Evolutionary conservation across 805 yeast genomes (phyloP).

Genomic region (Wickerhamomyces bovis): DNA sequence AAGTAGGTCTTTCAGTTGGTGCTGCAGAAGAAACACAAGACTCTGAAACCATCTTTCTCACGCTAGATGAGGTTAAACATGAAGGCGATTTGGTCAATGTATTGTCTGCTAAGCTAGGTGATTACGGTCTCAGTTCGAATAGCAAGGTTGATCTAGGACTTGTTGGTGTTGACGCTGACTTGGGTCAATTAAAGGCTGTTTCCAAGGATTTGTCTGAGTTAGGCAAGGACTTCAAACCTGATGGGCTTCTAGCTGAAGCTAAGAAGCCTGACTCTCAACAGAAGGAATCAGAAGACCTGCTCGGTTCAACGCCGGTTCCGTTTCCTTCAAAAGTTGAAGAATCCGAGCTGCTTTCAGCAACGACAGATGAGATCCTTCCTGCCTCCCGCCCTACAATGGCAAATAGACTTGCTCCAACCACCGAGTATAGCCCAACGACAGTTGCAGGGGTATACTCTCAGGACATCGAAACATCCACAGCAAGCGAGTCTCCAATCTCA

Average conservation of each 20-base stretch:
- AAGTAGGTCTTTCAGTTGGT: neutral
- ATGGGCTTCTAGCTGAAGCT: neutral
- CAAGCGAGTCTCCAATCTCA: neutral
- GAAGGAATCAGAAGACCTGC: neutral
- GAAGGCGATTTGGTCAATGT: neutral
- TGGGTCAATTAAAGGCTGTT: slow-evolving; percentile 1
- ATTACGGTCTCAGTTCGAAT: neutral
- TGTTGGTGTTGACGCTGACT: slow-evolving; percentile 1
- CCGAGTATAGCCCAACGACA: neutral
- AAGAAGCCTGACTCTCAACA: neutral
- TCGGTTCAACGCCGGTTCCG: neutral
- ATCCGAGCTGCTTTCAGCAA: no score
- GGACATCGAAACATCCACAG: neutral
- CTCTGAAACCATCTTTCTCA: neutral
- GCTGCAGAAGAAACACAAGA: neutral
- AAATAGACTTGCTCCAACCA: neutral
- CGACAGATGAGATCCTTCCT: neutral
- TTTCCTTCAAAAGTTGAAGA: no score
- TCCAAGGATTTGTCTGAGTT: slow-evolving; percentile 7
- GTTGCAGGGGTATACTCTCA: neutral
- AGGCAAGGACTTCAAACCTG: neutral
- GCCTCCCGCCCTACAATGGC: neutral
- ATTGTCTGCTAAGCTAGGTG: slow-evolving; percentile 1
- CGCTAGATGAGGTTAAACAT: neutral
- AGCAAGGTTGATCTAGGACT: slow-evolving; percentile 3